A percentile compares a stretch with the other conserved stretches of the same genome.
These are phyloP conservation scores for Apiotrichum siamense DNA, from an alignment of 1,284 basidiomycete species.

Conservation along the genomic window DNA sequence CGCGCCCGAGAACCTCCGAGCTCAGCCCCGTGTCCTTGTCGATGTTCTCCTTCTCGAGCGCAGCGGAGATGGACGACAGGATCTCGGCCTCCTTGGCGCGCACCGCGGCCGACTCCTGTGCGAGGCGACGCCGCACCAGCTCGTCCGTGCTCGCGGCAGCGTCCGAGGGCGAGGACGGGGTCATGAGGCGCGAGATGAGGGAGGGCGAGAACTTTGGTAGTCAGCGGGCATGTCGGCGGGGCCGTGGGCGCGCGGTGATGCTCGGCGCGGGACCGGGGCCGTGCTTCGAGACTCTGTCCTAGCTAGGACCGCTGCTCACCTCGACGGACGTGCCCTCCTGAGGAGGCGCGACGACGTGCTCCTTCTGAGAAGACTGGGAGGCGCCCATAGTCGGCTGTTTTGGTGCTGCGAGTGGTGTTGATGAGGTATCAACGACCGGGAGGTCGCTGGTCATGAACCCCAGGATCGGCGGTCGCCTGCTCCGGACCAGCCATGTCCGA, in stretches of 20 bases:
- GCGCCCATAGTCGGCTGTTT: constrained; percentile 30
- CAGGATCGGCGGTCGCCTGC: no score
- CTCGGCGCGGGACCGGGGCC: no score
- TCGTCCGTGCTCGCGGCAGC: constrained; percentile 31
- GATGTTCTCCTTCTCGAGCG: constrained; percentile 48
- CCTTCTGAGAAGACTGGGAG: constrained; percentile 35
- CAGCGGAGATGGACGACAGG: constrained; percentile 38
- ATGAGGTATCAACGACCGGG: not conserved
- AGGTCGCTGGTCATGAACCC: not conserved
- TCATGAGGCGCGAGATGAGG: constrained; percentile 37
- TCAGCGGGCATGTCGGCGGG: not conserved
- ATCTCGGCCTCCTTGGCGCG: constrained; percentile 45
- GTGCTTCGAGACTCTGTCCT: no score
- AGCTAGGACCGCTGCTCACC: constrained; percentile 21
- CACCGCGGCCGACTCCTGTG: constrained; percentile 42
- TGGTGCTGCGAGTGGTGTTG: not conserved
- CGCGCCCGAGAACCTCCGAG: constrained; percentile 41
- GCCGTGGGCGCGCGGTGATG: not conserved
- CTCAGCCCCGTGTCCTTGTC: constrained; percentile 46
- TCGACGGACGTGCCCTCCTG: constrained; percentile 38
- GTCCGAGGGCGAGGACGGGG: constrained; percentile 13
- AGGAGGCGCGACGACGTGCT: constrained; percentile 43
- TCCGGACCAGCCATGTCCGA: not conserved
- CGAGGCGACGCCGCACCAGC: constrained; percentile 38
- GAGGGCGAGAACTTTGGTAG: constrained; percentile 44